These are phyloP conservation scores for Saturnispora zaruensis DNA, from an alignment of 805 yeast genomes.

Conservation along the genomic window DNA sequence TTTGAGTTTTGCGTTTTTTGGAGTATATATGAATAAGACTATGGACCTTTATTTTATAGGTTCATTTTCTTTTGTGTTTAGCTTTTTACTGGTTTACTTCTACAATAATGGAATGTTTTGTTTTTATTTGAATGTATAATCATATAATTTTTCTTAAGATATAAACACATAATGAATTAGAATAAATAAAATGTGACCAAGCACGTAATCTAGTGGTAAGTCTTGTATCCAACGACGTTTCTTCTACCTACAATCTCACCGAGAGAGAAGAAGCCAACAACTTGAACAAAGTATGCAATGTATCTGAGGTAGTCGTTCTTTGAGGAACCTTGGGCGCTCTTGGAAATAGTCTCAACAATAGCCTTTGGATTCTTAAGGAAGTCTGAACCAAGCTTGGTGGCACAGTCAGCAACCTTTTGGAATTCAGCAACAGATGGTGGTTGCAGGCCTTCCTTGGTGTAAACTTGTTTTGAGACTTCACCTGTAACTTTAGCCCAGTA, in stretches of 20 bases:
- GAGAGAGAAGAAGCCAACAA: slow-evolving; percentile 82
- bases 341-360: slow-evolving; percentile 37
- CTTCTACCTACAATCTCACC: slow-evolving; percentile 98
- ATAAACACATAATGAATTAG: slow-evolving; percentile 1
- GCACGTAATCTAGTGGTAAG: slow-evolving; percentile 19
- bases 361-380: slow-evolving; percentile 54
- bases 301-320: slow-evolving; percentile 55
- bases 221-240: slow-evolving; percentile 81
- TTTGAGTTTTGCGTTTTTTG: not conserved
- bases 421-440: slow-evolving; percentile 79
- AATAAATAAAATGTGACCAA: not conserved
- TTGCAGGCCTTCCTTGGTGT: slow-evolving; percentile 84
- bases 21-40: not conserved
- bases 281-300: slow-evolving; percentile 72
- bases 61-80: not conserved
- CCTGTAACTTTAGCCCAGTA: slow-evolving; percentile 67
- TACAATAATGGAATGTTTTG: not conserved
- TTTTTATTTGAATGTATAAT: not conserved
- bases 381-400: slow-evolving; percentile 38
- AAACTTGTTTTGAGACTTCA: slow-evolving; percentile 61
- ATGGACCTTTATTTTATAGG: not conserved
- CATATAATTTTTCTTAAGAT: not conserved
- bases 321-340: slow-evolving; percentile 32
- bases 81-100: not conserved
- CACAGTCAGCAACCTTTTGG: slow-evolving; percentile 58